These are phyloP conservation scores for Cyclocybe aegerita DNA, from an alignment of 768 basidiomycete species.

Conservation along the genomic window DNA sequence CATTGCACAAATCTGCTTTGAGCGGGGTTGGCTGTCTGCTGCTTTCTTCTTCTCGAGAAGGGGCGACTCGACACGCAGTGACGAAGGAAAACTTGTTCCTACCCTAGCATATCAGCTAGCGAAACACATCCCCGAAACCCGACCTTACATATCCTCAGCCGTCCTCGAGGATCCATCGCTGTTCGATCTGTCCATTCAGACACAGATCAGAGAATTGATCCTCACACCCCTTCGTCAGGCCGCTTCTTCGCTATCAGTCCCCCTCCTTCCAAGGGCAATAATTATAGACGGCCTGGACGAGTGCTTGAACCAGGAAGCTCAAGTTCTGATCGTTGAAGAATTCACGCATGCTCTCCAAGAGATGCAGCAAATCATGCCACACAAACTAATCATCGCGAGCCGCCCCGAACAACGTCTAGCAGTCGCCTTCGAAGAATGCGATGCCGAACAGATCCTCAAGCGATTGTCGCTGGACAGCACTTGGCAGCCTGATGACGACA, in stretches of 20 bases:
- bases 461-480: background rate
- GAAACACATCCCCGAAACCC: constrained; percentile 1
- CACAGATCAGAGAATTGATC: constrained; percentile 4
- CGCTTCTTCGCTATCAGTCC: background rate
- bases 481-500: constrained; percentile 1
- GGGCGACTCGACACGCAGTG: background rate
- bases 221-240: background rate
- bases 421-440: background rate
- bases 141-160: background rate
- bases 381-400: constrained; percentile 3
- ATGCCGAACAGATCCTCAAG: background rate
- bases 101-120: constrained; percentile 10
- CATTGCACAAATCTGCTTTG: background rate
- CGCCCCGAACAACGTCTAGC: constrained; percentile 6
- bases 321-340: background rate
- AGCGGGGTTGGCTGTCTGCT: background rate
- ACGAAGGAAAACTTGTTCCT: background rate
- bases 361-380: background rate
- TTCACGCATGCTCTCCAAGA: background rate
- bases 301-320: background rate
- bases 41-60: constrained; percentile 10
- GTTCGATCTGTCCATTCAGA: constrained; percentile 1
- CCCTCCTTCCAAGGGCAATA: background rate
- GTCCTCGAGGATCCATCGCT: constrained; percentile 3
- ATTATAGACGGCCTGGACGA: constrained; percentile 13